Conservation (phyloP, 495 filamentous ascomycete species). For the Neohortaea acidophila region DNA sequence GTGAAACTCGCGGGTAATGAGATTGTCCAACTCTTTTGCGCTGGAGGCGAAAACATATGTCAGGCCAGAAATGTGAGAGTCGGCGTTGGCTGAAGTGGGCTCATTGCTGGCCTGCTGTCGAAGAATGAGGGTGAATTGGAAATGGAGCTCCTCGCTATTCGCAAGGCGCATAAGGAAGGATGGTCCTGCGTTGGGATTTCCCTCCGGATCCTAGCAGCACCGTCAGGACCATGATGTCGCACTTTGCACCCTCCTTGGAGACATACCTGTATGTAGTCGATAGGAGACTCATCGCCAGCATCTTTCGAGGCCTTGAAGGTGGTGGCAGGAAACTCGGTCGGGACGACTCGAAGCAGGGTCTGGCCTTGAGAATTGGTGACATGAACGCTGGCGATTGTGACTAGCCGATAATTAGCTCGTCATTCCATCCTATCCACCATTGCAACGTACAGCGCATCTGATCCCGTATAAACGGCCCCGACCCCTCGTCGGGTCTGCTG, state of each 20-base stretch:
- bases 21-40: constrained; percentile 72
- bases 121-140: constrained; percentile 82
- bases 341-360: constrained; percentile 59
- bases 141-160: constrained; percentile 80
- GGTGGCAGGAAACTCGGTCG: constrained; percentile 78
- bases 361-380: constrained; percentile 64
- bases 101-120: constrained; percentile 39
- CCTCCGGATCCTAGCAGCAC: constrained; percentile 58
- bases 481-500: constrained; percentile 78
- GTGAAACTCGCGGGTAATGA: constrained; percentile 89
- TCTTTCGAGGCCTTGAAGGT: constrained; percentile 65
- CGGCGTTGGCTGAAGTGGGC: constrained; percentile 28
- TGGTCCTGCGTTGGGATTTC: constrained; percentile 40
- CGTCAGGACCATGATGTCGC: not conserved
- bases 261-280: constrained; percentile 82
- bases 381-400: constrained; percentile 66
- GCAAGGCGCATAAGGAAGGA: constrained; percentile 70
- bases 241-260: not conserved
- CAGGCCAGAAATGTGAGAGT: constrained; percentile 72
- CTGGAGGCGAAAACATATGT: constrained; percentile 85
- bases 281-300: constrained; percentile 51
- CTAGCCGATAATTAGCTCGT: constrained; percentile 31
- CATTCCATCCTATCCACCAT: constrained; percentile 3
- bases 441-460: constrained; percentile 61
- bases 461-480: constrained; percentile 70